Evolutionary conservation across 2,329 filamentous ascomycete species (phyloP), one percentile per base, ranked within the genome.

Genomic region (Diaporthe destruens): DNA sequence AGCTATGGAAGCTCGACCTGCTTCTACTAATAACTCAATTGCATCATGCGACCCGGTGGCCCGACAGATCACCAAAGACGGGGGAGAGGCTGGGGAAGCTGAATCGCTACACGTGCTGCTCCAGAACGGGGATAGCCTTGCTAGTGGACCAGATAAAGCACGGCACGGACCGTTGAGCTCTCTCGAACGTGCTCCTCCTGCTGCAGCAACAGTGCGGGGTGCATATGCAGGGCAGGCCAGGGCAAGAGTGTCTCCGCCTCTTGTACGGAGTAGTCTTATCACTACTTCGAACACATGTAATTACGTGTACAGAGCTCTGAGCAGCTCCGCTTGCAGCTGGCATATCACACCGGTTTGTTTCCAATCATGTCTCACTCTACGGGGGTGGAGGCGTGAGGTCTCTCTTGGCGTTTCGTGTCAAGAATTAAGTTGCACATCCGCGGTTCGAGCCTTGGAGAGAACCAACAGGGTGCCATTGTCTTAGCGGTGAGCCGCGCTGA

Each of bases 151-250:
- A 63, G 59, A 63, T 3, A 34, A 34, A 49, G 59, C 59, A 49
- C 59, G 59, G 59, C 42, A 63, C 59, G 42, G 59, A 63, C 59
- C 59, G 59, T 49, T 63, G 59, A 49, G 42, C 42, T 63, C 23
- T 34, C 42, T 63, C 59, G 34, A 49, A n/a, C 25, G 16, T 16
- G 11, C 59, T 32, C 59, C 39, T 47, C 42, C 59, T 63, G 25
- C 18, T 49, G 23, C 39, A 6, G 39, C 42, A 3, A 14, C 18
- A 23, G 39, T 61, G 39, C 39, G 57, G 36, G 39, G 57, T 61
- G 14, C 57, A 29, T 14, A 14, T 42, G 39, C 39, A 36, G 34
- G 34, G 39, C 39, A 16, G 36, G n/a, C 5, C 25, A 29, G 34
- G n/a, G 56, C 56, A n/a, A 44, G 16, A n/a, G 14, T n/a, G 16